These are phyloP conservation scores for Blastobotrys ciferrii DNA, from an alignment of 1,139 yeast species.

Conservation along the genomic window DNA sequence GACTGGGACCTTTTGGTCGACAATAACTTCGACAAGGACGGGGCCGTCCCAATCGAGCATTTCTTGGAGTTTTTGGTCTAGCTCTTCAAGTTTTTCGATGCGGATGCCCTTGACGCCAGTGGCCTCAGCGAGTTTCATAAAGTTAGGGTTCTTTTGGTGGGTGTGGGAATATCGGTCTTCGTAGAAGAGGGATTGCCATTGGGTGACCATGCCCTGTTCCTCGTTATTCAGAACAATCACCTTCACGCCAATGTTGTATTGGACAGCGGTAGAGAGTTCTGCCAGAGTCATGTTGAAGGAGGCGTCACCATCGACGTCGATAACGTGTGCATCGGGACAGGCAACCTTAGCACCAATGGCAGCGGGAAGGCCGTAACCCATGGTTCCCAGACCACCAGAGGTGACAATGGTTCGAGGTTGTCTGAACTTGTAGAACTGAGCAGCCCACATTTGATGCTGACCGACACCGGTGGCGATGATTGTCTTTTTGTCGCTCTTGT, in stretches of 20 bases:
- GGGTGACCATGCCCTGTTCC: constrained; percentile 99
- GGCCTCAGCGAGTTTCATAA: constrained; percentile 87
- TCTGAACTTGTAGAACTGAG: constrained; percentile 93
- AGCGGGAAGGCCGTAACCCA: constrained; percentile 97
- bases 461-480: constrained; percentile 97
- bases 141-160: constrained; percentile 91
- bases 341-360: constrained; percentile 99
- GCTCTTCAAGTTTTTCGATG: constrained; percentile 64
- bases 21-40: constrained; percentile 82
- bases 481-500: constrained; percentile 62
- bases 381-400: constrained; percentile 97
- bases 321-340: constrained; percentile 88
- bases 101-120: constrained; percentile 88
- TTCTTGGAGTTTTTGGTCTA: constrained; percentile 60
- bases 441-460: constrained; percentile 99
- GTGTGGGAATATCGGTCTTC: constrained; percentile 96
- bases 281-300: constrained; percentile 95
- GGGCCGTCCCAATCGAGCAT: constrained; percentile 80
- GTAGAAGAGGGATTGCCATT: constrained; percentile 97
- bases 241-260: constrained; percentile 88
- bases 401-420: constrained; percentile 90
- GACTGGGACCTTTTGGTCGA: constrained; percentile 95
- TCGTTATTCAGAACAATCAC: constrained; percentile 87
- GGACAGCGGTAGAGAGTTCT: constrained; percentile 92
- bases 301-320: constrained; percentile 98